Evolutionary conservation across 1,139 yeast species (phyloP), one percentile per base, ranked within the genome.

Genomic region (Yamadazyma triangularis): DNA sequence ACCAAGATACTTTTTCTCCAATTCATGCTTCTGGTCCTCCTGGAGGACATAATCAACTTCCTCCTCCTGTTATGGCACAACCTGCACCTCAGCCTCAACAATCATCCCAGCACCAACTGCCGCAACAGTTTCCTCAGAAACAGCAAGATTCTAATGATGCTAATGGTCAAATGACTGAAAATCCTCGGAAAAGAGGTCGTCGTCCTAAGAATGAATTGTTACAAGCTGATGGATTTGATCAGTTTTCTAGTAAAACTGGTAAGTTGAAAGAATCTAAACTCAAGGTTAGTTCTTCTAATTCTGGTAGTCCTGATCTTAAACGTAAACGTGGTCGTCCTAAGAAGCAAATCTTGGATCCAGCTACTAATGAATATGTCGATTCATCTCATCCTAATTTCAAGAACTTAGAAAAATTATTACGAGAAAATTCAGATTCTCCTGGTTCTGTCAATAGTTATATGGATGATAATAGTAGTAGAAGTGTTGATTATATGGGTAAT

Each of bases 261-360:
- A 18, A 18, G 9, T 9, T 9, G 9, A 18, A 18, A 7, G 20
- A 9, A 7, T 7, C 8, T n/a, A 21, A 21, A n/a, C 8, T 21
- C 8, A 21, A 5, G 6, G 6, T 11, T 5, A 21, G n/a, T 21
- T 5, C 11, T 21, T 9, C 12, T n/a, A 5, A 8, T 8, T 21
- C n/a, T 7, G 23, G 6, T 8, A 18, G 8, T 7, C 20, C 20
- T 18, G 20, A 18, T 18, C 9, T 18, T 7, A 65, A 64, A 47
- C 60, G 62, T 42, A 62, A 59, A 39, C 48, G 73, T 34, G 75
- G 75, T 3, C 56, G 74, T 27, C 74, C 75, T 12, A 65, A 56
- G 45, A 62, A 67, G 38, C 53, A 65, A 23, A 56, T 68, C 24
- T 55, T 63, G 32, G 74, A 68, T 40, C 69, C 71, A 1, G 35